Evolutionary conservation across 495 filamentous ascomycete genomes (phyloP).

Genomic region (Neurospora terricola): DNA sequence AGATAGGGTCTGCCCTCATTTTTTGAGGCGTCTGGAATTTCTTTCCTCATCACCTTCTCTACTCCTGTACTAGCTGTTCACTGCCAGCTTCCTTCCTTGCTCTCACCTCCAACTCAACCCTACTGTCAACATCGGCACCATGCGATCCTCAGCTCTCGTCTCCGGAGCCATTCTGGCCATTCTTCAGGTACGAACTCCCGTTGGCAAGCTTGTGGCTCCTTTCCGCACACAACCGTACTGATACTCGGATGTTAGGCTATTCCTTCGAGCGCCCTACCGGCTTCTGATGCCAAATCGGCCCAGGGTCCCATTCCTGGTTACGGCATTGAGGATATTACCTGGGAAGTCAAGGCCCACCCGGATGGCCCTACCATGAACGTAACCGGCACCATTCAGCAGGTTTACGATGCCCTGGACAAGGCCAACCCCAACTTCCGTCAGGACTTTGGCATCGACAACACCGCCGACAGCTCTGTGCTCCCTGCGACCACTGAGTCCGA

Average conservation of each 20-base stretch:
- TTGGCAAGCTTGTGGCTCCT: not conserved
- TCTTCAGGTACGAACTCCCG: not conserved
- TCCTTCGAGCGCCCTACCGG: not conserved
- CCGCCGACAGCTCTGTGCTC: not conserved
- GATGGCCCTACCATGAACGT: slow-evolving; percentile 1
- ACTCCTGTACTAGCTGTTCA: not conserved
- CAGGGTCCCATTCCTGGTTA: slow-evolving; percentile 4
- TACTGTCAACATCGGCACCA: not conserved
- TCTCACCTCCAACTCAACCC: not conserved
- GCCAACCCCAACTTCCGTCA: slow-evolving; percentile 15
- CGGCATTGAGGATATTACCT: slow-evolving; percentile 1
- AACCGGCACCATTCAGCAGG: slow-evolving; percentile 11
- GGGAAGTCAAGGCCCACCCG: slow-evolving; percentile 6
- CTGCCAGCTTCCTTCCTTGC: not conserved
- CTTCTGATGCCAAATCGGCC: not conserved
- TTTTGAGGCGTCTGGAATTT: not conserved
- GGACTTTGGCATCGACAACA: slow-evolving; percentile 7
- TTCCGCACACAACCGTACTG: not conserved
- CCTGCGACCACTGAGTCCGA: not conserved
- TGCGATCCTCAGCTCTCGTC: not conserved
- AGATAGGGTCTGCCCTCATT: not conserved
- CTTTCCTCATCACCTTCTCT: not conserved
- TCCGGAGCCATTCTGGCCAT: not conserved
- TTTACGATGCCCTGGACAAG: slow-evolving; percentile 1
- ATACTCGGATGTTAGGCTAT: not conserved